Evolutionary conservation across 176 grass and related monocot species (phyloP).

Genomic region (Alopecurus myosuroides): DNA sequence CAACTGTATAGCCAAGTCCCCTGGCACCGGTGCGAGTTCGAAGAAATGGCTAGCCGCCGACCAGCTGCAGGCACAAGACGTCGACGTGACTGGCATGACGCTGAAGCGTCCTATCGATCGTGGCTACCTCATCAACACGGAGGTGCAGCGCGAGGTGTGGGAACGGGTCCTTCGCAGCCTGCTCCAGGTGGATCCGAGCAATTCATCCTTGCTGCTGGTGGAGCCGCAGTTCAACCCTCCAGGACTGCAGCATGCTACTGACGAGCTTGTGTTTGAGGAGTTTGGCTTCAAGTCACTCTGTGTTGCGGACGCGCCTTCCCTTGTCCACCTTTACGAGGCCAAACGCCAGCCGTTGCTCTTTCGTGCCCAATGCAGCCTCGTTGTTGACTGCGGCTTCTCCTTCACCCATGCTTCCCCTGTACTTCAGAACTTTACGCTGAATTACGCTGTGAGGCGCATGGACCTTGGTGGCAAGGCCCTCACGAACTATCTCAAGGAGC

Average conservation of each 20-base stretch:
- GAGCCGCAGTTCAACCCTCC: conserved; percentile 87
- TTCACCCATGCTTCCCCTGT: conserved; percentile 91
- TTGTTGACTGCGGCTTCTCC: conserved; percentile 92
- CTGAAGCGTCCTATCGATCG: conserved; percentile 84
- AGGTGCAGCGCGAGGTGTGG: conserved; percentile 86
- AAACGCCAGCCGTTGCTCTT: conserved; percentile 33
- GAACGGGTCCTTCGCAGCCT: conserved; percentile 64
- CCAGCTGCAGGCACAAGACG: conserved; percentile 66
- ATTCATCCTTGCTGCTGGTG: conserved; percentile 72
- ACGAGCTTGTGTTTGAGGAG: conserved; percentile 92
- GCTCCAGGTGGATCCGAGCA: conserved; percentile 51
- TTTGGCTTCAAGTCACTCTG: conserved; percentile 75
- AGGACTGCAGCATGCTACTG: conserved; percentile 61
- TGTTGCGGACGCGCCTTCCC: conserved; percentile 75
- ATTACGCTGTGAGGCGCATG: conserved; percentile 77
- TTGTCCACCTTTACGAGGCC: conserved; percentile 88
- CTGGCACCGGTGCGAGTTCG: conserved; percentile 24
- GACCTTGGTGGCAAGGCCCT: conserved; percentile 93
- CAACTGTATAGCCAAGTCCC: conserved; percentile 68
- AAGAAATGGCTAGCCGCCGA: conserved; percentile 86
- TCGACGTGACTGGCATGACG: conserved; percentile 68
- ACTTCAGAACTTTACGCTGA: conserved; percentile 80
- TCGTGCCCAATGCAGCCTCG: conserved; percentile 61
- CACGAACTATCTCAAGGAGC: conserved; percentile 95
- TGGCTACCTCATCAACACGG: conserved; percentile 85